phyloP scores from a whole-genome alignment of 2,329 filamentous ascomycete genomes.

The Pestalotiopsis sp. region DNA sequence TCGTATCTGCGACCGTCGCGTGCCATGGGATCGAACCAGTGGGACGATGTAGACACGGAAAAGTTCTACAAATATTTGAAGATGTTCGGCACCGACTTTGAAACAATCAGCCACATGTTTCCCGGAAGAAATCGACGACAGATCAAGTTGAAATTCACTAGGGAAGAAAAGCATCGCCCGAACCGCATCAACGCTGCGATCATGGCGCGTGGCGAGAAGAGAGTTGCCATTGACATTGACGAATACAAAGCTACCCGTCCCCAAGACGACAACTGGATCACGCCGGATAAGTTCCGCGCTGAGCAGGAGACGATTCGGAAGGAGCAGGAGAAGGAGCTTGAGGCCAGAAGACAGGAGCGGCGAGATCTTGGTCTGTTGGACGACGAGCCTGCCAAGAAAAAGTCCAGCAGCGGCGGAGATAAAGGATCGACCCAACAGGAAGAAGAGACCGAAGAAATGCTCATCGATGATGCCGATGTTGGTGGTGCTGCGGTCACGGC shows the following conservation, averaged over 20 bases:
- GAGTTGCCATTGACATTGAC: conserved; percentile 60
- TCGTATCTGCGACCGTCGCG: conserved; percentile 67
- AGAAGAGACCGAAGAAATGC: conserved; percentile 1
- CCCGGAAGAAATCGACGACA: conserved; percentile 70
- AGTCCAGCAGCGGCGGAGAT: conserved; percentile 46
- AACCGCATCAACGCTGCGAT: conserved; percentile 66
- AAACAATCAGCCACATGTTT: conserved; percentile 79
- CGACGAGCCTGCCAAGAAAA: conserved; percentile 43
- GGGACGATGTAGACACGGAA: conserved; percentile 73
- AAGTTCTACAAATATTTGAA: conserved; percentile 75
- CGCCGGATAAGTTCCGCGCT: conserved; percentile 57
- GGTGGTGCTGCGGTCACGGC: not conserved
- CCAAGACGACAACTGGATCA: conserved; percentile 48
- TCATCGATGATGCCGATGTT: conserved; percentile 3
- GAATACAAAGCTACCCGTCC: conserved; percentile 58
- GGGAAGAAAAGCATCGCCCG: conserved; percentile 72
- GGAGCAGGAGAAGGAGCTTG: conserved; percentile 47
- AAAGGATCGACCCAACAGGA: conserved; percentile 37
- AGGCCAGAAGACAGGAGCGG: conserved; percentile 46
- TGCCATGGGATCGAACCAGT: conserved; percentile 65
- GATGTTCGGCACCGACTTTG: conserved; percentile 83
- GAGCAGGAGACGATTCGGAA: conserved; percentile 48
- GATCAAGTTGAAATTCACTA: conserved; percentile 82
- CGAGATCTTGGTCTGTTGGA: conserved; percentile 34
- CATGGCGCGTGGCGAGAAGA: conserved; percentile 55